Percentiles rank a stretch among this genome's conserved stretches.
These are phyloP conservation scores for Fulvia fulva DNA, from an alignment of 2,329 filamentous ascomycete genomes.

Conservation along the genomic window DNA sequence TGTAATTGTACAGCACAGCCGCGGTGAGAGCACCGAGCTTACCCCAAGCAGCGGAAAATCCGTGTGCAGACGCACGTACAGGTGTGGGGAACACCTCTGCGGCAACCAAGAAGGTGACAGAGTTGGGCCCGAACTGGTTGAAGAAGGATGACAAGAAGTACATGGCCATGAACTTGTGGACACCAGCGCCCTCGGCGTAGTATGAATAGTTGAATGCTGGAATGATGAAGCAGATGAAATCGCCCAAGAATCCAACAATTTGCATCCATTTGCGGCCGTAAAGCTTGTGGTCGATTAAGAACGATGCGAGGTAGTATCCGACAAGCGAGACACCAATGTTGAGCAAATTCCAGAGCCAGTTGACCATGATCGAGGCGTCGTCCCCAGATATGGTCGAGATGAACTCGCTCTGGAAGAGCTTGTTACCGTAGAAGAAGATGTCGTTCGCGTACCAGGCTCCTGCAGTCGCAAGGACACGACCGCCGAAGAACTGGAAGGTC, in stretches of 20 bases:
- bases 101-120: slow-evolving; percentile 91
- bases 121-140: slow-evolving; percentile 98
- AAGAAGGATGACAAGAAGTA: slow-evolving; percentile 98
- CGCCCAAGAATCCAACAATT: slow-evolving; percentile 86
- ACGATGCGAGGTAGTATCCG: slow-evolving; percentile 85
- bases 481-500: slow-evolving; percentile 79
- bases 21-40: slow-evolving; percentile 86
- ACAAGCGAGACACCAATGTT: slow-evolving; percentile 82
- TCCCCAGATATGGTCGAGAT: slow-evolving; percentile 71
- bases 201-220: slow-evolving; percentile 85
- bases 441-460: slow-evolving; percentile 95
- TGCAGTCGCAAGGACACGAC: slow-evolving; percentile 79
- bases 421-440: slow-evolving; percentile 99
- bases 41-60: slow-evolving; percentile 85
- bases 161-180: slow-evolving; percentile 94
- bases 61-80: slow-evolving; percentile 88
- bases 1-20: slow-evolving; percentile 92
- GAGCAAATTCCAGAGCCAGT: slow-evolving; percentile 88
- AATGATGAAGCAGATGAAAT: slow-evolving; percentile 89
- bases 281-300: slow-evolving; percentile 92
- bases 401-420: slow-evolving; percentile 90
- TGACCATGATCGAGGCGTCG: slow-evolving; percentile 66
- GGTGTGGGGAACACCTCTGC: slow-evolving; percentile 96
- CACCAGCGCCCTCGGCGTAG: slow-evolving; percentile 67
- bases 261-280: slow-evolving; percentile 97